Percentiles rank a stretch among this genome's conserved stretches.
These are phyloP conservation scores for Debaryomyces fabryi DNA, from an alignment of 1,139 yeast species.

Conservation along the genomic window DNA sequence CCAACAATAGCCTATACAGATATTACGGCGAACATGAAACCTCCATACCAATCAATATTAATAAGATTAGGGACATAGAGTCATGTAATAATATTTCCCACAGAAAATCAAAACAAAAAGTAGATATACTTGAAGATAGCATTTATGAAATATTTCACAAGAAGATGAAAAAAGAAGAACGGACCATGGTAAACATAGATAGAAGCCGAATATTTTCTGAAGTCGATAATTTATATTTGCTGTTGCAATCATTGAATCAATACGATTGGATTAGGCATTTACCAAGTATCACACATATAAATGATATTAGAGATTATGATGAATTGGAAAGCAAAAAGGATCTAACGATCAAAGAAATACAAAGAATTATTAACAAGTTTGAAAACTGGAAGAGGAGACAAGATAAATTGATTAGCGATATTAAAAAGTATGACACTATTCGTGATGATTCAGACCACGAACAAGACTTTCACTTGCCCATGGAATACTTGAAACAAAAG, in stretches of 20 bases:
- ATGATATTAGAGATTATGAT: conserved; percentile 43
- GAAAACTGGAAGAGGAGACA: conserved; percentile 45
- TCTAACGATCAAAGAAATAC: conserved; percentile 55
- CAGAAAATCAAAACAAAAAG: conserved; percentile 21
- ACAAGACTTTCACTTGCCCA: conserved; percentile 25
- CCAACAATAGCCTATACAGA: conserved; percentile 14
- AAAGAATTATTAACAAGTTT: conserved; percentile 48
- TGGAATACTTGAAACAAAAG: conserved; percentile 21
- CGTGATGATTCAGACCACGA: conserved; percentile 15
- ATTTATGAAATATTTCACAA: conserved; percentile 55
- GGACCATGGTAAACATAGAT: conserved; percentile 62
- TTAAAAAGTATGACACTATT: conserved; percentile 22
- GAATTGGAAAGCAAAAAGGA: conserved; percentile 55
- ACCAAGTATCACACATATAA: conserved; percentile 55
- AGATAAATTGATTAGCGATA: conserved; percentile 29
- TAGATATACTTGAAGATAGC: conserved; percentile 50
- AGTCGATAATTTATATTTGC: conserved; percentile 50
- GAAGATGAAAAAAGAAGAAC: conserved; percentile 68
- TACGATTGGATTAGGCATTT: conserved; percentile 59
- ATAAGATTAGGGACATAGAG: conserved; percentile 12
- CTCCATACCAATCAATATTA: conserved; percentile 10
- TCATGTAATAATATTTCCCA: conserved; percentile 20
- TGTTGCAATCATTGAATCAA: conserved; percentile 48
- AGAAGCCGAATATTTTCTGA: conserved; percentile 52
- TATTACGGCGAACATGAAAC: conserved; percentile 15